Evolutionary conservation across 441 rosid genomes (phyloP).

Genomic region (Cnidoscolus chayamansa): DNA sequence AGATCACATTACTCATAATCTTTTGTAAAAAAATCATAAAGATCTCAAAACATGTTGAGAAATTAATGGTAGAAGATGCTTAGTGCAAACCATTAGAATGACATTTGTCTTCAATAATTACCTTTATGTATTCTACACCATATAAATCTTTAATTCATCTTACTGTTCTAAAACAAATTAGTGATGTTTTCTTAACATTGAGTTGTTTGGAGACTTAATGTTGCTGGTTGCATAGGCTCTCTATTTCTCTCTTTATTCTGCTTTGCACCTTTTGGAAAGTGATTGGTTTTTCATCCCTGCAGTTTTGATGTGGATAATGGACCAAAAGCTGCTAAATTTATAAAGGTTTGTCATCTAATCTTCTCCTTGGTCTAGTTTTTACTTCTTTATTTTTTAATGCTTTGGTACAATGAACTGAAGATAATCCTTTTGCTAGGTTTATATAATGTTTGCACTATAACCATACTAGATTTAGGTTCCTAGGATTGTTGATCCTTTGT

Average conservation of each 20-base stretch:
- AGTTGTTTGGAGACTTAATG: not conserved
- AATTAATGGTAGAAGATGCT: not conserved
- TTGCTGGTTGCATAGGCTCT: not conserved
- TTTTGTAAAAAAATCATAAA: not conserved
- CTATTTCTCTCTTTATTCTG: not conserved
- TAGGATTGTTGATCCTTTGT: not conserved
- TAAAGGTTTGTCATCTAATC: slow-evolving; percentile 54
- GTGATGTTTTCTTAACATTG: not conserved
- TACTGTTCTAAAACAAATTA: not conserved
- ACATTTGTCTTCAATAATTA: not conserved
- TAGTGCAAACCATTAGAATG: not conserved
- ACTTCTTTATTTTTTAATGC: not conserved
- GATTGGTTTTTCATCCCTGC: slow-evolving; percentile 21
- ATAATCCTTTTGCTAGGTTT: not conserved
- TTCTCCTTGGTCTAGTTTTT: not conserved
- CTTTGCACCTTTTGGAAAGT: slow-evolving; percentile 7
- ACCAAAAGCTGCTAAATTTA: slow-evolving; percentile 91
- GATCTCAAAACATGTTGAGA: not conserved
- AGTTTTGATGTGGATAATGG: slow-evolving; percentile 89
- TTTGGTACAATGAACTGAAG: not conserved
- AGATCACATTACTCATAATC: not conserved
- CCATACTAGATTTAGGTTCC: not conserved
- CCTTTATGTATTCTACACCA: not conserved
- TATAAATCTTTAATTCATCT: not conserved
- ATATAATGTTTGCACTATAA: not conserved